Base-by-base conservation (phyloP, 2,329 filamentous ascomycete species). In the Stylonectria norvegica region DNA sequence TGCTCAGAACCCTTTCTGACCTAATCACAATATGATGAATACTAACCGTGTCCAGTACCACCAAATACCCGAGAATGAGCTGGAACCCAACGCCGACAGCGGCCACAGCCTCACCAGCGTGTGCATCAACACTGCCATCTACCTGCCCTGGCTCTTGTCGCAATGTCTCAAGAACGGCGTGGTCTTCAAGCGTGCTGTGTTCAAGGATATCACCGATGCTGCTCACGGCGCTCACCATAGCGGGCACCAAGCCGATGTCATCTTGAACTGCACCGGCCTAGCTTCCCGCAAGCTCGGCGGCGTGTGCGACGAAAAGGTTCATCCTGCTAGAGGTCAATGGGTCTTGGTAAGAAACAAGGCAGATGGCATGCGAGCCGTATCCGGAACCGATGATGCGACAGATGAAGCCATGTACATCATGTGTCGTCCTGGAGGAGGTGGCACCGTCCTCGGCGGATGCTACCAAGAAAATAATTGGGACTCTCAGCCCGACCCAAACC, bases 91-190 rank as follows among this genome's bases (percentile, higher is more conserved):
- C 16, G 76, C 81, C 36, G 81, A 87, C 46, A 85, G 81, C 14
- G 88, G 79, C 15, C 85, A 78, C 34, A 71, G 74, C 33, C 94
- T 93, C 62, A 88, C 79, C 6, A 91, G 86, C 1, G 82, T 95
- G 23, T 95, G 89, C 67, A 90, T 95, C 63, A 96, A 97, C 67
- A 86, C 86, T 0, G 79, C 85, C 20, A 67, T 95, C 40, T 96
- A 95, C 66, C 78, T 95, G 3, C 81, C 86, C 2, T 96, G 86
- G 79, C 81, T 96, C 0, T 70, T 86, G 0, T 84, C 85, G 1
- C 83, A 91, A 65, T 94, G 87, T 62, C 73, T 85, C 16, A 79
- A 78, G 50, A 78, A 79, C 38, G 86, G 87, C n/a, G 84, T 86
- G 4, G 69, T 79, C 1, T 70, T 90, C 56, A 75, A 77, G 51